Evolutionary conservation across 257 asterid species (phyloP).

Genomic region (Mentha longifolia): DNA sequence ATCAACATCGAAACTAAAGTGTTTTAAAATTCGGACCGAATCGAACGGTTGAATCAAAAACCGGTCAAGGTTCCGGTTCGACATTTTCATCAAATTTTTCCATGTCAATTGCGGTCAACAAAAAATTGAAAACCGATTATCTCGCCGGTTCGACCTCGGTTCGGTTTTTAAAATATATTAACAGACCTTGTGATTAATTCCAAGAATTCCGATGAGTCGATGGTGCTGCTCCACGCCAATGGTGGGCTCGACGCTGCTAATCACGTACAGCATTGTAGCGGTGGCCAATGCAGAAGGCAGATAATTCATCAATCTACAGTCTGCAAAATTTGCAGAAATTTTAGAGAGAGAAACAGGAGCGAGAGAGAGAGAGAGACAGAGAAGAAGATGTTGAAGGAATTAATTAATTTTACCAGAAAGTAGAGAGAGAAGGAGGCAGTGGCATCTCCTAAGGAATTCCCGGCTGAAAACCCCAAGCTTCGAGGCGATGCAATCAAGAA

Average conservation of each 20-base stretch:
- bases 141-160: too few species aligned
- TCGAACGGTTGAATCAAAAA: too few species aligned
- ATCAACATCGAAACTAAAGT: too few species aligned
- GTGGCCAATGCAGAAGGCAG: conserved; percentile 85
- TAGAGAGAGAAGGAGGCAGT: conserved; percentile 54
- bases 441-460: conserved; percentile 57
- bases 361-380: background rate
- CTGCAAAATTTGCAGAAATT: conserved; percentile 38
- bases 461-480: conserved; percentile 38
- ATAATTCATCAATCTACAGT: conserved; percentile 62
- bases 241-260: conserved; percentile 59
- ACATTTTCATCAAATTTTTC: too few species aligned
- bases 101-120: too few species aligned
- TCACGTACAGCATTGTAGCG: conserved; percentile 72
- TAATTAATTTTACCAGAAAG: conserved; percentile 44
- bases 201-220: conserved; percentile 65
- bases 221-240: conserved; percentile 57
- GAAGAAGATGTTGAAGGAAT: background rate
- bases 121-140: too few species aligned
- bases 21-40: too few species aligned
- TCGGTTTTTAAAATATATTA: too few species aligned
- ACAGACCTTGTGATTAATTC: conserved; percentile 59
- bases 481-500: conserved; percentile 54
- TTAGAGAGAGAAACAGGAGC: background rate
- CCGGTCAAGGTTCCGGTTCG: too few species aligned